Percentiles rank a stretch among this genome's conserved stretches.
Conservation (phyloP, 768 basidiomycete species). For the Phaffia tasmanica region DNA sequence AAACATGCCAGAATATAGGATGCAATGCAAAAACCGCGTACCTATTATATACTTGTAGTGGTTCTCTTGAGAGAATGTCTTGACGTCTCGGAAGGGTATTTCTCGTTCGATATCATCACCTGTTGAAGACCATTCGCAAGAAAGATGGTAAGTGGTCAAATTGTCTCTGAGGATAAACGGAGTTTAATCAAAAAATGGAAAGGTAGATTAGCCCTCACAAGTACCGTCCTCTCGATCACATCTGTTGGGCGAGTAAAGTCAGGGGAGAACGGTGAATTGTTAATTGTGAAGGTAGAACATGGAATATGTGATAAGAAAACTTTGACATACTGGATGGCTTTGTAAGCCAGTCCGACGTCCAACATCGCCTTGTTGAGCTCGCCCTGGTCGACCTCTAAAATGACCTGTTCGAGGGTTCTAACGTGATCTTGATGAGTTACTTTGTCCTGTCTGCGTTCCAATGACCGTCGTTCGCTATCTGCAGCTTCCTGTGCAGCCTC, state of each 20-base stretch:
- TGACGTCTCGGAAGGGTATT: conserved; percentile 13
- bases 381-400: conserved; percentile 6
- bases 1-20: too few species aligned
- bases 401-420: not conserved
- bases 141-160: not conserved
- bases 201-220: conserved; percentile 23
- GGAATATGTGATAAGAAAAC: not conserved
- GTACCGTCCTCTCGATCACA: conserved; percentile 31
- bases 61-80: conserved; percentile 19
- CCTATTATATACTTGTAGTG: conserved; percentile 15
- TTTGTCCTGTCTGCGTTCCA: not conserved
- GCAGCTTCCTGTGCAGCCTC: not conserved
- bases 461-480: not conserved
- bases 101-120: conserved; percentile 14
- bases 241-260: not conserved
- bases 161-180: not conserved
- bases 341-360: conserved; percentile 32
- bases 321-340: conserved; percentile 31
- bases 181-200: not conserved
- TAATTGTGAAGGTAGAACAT: not conserved
- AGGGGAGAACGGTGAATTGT: not conserved
- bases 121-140: not conserved
- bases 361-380: conserved; percentile 21
- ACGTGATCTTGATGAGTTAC: not conserved
- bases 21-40: not conserved